Evolutionary conservation across 1,284 basidiomycete species (phyloP).

Genomic region (Pseudozyma tsukubaensis): DNA sequence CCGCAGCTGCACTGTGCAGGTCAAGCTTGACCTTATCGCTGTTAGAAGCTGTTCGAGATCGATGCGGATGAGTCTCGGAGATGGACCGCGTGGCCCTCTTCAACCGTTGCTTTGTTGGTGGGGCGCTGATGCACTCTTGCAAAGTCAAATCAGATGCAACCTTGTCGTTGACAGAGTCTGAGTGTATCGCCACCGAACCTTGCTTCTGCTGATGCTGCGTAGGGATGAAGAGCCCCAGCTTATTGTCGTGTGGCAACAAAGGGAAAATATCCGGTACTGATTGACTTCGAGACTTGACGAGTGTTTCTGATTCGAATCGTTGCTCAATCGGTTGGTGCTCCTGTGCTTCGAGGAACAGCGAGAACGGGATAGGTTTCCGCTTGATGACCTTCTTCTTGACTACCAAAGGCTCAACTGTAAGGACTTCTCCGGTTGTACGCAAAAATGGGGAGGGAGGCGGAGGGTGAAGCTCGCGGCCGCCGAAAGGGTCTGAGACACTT

Average conservation of each 20-base stretch:
- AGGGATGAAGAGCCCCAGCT: constrained; percentile 1
- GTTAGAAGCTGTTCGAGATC: not conserved
- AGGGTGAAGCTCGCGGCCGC: constrained; percentile 1
- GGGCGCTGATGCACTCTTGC: too few species aligned
- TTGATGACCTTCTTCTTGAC: constrained; percentile 3
- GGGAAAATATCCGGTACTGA: constrained; percentile 13
- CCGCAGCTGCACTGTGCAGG: too few species aligned
- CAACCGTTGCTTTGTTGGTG: constrained; percentile 9
- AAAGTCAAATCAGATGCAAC: too few species aligned
- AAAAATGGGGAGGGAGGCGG: not conserved
- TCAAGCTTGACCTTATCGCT: not conserved
- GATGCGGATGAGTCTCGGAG: constrained; percentile 10
- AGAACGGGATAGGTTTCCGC: constrained; percentile 29
- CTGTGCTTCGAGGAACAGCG: constrained; percentile 5
- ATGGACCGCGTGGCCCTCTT: constrained; percentile 22
- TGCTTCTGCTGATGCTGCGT: not conserved
- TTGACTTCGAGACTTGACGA: not conserved
- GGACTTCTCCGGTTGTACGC: constrained; percentile 1
- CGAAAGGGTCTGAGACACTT: not conserved
- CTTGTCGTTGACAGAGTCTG: too few species aligned
- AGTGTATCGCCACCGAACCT: not conserved
- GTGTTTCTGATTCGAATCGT: too few species aligned
- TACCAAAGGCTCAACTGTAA: not conserved
- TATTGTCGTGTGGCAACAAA: not conserved
- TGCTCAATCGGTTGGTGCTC: not conserved